Evolutionary conservation across 495 filamentous ascomycete species (phyloP).

Genomic region (Hyaloscypha finlandica): DNA sequence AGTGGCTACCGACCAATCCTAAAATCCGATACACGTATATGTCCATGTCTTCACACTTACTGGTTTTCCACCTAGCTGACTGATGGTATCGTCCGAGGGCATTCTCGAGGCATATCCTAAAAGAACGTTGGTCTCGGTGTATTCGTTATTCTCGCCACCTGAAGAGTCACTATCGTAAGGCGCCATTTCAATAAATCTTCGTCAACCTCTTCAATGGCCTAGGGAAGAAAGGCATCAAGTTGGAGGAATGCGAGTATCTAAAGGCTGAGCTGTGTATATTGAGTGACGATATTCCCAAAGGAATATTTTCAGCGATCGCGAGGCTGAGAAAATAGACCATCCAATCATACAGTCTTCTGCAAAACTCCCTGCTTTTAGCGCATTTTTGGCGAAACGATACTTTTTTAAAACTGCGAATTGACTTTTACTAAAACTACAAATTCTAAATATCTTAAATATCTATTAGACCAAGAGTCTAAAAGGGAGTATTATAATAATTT

Average conservation of each 20-base stretch:
- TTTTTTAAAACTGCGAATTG: no score
- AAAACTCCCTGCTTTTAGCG: no score
- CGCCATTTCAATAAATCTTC: conserved; percentile 56
- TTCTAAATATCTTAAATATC: no score
- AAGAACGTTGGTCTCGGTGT: conserved; percentile 84
- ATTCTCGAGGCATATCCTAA: conserved; percentile 88
- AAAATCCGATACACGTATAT: neutral
- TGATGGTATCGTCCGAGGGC: conserved; percentile 80
- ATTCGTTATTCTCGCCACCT: conserved; percentile 66
- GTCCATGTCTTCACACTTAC: conserved; percentile 55
- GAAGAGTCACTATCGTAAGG: conserved; percentile 86
- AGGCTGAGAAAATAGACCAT: conserved; percentile 15
- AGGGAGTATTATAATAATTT: no score
- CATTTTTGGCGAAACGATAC: no score
- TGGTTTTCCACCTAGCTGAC: conserved; percentile 82
- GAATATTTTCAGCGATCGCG: conserved; percentile 19
- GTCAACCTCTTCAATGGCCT: neutral
- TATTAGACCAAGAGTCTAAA: no score
- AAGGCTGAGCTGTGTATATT: neutral
- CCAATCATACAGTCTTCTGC: neutral
- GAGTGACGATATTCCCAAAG: neutral
- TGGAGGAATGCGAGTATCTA: neutral
- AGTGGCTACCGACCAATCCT: neutral
- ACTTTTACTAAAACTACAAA: no score
- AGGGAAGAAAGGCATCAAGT: neutral